Conservation (phyloP, 495 filamentous ascomycete genomes). For the Talaromyces liani region DNA sequence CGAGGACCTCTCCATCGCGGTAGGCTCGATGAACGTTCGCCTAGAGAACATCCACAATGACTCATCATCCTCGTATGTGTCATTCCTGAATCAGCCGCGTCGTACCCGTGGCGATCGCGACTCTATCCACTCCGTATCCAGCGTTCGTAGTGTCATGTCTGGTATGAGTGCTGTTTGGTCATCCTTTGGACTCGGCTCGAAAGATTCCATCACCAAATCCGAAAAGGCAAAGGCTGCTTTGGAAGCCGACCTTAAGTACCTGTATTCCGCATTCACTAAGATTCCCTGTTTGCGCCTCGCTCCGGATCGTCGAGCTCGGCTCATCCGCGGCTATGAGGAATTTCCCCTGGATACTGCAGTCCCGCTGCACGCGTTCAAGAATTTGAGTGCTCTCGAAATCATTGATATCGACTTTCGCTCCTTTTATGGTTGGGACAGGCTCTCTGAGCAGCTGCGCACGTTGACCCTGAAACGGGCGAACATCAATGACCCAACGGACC, state of each 20-base stretch:
- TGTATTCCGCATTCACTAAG: constrained; percentile 98
- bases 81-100: constrained; percentile 78
- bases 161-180: constrained; percentile 91
- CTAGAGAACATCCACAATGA: constrained; percentile 91
- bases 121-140: constrained; percentile 92
- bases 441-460: constrained; percentile 85
- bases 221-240: constrained; percentile 82
- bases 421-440: constrained; percentile 91
- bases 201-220: constrained; percentile 66
- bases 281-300: constrained; percentile 84
- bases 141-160: constrained; percentile 95
- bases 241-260: constrained; percentile 82
- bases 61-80: constrained; percentile 83
- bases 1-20: constrained; percentile 80
- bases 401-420: constrained; percentile 93
- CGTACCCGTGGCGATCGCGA: constrained; percentile 69
- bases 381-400: constrained; percentile 85
- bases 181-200: constrained; percentile 68
- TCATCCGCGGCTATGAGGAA: constrained; percentile 91
- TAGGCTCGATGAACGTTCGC: constrained; percentile 93
- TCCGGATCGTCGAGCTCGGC: constrained; percentile 78
- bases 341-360: constrained; percentile 99
- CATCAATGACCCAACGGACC: constrained; percentile 82
- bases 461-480: constrained; percentile 82
- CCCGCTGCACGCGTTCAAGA: constrained; percentile 91